These are phyloP conservation scores for Dactylellina parvicollis DNA, from an alignment of 2,329 filamentous ascomycete genomes.

Conservation along the genomic window DNA sequence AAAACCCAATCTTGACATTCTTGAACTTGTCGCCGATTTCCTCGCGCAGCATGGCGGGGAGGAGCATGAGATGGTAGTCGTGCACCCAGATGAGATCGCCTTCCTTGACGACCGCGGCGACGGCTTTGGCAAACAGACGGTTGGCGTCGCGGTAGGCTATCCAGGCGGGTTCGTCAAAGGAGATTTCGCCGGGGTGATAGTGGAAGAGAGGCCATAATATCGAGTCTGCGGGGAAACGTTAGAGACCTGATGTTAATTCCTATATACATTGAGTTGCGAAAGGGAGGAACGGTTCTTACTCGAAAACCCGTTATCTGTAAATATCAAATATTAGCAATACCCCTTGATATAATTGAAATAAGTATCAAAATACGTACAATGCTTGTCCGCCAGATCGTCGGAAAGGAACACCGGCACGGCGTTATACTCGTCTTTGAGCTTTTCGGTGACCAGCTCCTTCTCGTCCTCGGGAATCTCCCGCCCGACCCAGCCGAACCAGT, in stretches of 20 bases:
- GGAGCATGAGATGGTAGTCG: conserved; percentile 97
- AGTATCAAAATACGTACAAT: conserved; percentile 66
- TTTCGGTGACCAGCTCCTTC: conserved; percentile 75
- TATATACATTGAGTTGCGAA: neutral
- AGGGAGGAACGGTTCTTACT: conserved; percentile 69
- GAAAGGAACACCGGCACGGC: conserved; percentile 93
- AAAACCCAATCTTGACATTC: conserved; percentile 98
- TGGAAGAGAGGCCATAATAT: conserved; percentile 99
- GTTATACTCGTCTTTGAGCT: conserved; percentile 85
- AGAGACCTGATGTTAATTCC: too few relatives aligned
- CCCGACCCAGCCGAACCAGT: conserved; percentile 99
- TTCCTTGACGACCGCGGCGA: conserved; percentile 87
- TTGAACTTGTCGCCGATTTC: conserved; percentile 78
- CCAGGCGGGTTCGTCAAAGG: conserved; percentile 96
- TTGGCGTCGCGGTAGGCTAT: conserved; percentile 93
- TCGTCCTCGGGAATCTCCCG: conserved; percentile 89
- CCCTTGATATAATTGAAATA: neutral
- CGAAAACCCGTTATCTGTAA: conserved; percentile 85
- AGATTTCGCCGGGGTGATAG: conserved; percentile 98
- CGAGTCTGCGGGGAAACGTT: conserved; percentile 69
- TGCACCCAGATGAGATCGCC: conserved; percentile 98
- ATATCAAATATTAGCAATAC: conserved; percentile 9
- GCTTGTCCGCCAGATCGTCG: conserved; percentile 89
- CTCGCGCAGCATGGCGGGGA: conserved; percentile 93
- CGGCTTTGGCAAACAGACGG: conserved; percentile 85